Conservation (phyloP, 495 filamentous ascomycete genomes). For the Aspergillus sclerotioniger region DNA sequence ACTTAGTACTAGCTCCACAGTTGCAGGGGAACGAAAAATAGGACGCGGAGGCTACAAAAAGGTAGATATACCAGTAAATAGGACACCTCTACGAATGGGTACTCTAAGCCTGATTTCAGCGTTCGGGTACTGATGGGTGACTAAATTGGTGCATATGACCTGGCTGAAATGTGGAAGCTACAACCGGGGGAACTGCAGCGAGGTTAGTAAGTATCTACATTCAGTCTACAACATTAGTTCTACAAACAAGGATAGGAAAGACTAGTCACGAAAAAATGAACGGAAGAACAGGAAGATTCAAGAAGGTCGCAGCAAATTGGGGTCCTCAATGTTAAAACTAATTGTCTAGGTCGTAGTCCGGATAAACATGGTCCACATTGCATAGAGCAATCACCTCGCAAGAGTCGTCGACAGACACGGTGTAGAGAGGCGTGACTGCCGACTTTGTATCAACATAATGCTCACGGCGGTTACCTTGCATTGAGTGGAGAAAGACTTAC, state of each 20-base stretch:
- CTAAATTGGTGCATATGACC: neutral
- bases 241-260: no score
- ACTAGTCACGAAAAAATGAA: no score
- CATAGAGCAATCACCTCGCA: neutral
- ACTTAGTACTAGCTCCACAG: no score
- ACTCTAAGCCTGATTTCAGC: no score
- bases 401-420: slow-evolving; percentile 2
- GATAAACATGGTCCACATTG: slow-evolving; percentile 10
- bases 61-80: no score
- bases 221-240: no score
- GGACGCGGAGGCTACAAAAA: no score
- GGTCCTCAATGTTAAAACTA: slow-evolving; percentile 4
- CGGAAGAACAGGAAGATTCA: neutral
- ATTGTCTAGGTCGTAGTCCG: neutral
- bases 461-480: neutral
- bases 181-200: neutral
- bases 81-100: no score
- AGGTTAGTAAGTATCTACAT: neutral
- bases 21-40: no score
- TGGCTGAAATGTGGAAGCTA: neutral
- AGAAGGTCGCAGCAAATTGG: neutral
- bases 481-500: neutral
- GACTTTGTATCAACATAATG: neutral
- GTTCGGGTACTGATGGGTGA: no score
- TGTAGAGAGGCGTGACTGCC: neutral